A percentile compares a stretch with the other conserved stretches of the same genome.
phyloP scores from a whole-genome alignment of 2,329 filamentous ascomycete species.

The Penicillium aurantiogriseum region DNA sequence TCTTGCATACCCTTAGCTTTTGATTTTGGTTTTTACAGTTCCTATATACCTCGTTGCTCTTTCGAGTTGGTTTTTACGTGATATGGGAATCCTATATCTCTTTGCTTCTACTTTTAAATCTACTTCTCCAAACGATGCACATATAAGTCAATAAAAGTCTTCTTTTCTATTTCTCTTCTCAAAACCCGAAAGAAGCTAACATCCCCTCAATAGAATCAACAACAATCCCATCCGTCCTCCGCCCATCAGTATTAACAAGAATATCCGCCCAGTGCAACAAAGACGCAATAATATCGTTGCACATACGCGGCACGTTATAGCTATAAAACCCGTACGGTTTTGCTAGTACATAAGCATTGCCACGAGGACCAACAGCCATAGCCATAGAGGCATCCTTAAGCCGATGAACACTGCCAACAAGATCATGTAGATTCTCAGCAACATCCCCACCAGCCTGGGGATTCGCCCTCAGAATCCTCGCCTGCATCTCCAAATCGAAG shows the following conservation, averaged over 20 bases:
- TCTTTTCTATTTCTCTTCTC: not conserved
- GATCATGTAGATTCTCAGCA: constrained; percentile 8
- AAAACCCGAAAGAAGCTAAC: not conserved
- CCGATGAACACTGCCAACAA: constrained; percentile 1
- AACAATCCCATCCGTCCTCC: constrained; percentile 4
- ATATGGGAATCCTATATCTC: not conserved
- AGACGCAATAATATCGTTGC: not conserved
- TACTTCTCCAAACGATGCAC: not conserved
- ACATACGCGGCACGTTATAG: not conserved
- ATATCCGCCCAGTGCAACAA: constrained; percentile 9
- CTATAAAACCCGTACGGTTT: constrained; percentile 5
- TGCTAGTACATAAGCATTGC: not conserved
- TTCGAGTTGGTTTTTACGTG: not conserved
- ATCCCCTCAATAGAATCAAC: not conserved
- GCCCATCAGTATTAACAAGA: constrained; percentile 3
- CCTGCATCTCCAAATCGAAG: not conserved
- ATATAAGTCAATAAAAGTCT: not conserved
- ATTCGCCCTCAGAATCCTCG: not conserved
- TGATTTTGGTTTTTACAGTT: not conserved
- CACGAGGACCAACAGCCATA: not conserved
- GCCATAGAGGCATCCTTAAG: not conserved
- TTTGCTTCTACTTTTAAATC: not conserved
- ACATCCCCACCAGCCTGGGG: constrained; percentile 13
- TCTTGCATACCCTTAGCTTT: not conserved
- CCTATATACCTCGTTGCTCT: constrained; percentile 18